These are phyloP conservation scores for Tricharina praecox DNA, from an alignment of 495 filamentous ascomycete genomes.

Conservation along the genomic window DNA sequence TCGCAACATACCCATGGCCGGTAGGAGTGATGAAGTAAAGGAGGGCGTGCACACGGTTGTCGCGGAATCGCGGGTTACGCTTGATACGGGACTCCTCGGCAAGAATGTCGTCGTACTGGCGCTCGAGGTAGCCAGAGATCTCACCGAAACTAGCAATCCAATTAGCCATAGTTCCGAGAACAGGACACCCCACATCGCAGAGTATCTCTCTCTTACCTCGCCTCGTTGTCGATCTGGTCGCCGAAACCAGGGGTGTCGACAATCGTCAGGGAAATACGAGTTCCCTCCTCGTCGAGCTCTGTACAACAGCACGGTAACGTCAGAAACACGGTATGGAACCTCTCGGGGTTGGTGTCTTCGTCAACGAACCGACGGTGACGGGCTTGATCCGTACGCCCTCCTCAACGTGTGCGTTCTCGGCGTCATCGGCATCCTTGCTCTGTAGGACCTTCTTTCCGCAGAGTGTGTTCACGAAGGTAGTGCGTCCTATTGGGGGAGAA, in stretches of 20 bases:
- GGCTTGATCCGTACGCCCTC: conserved; percentile 97
- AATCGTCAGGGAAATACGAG: conserved; percentile 90
- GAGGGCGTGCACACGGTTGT: conserved; percentile 94
- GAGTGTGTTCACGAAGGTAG: conserved; percentile 97
- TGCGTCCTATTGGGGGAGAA: conserved; percentile 47
- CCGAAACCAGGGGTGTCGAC: conserved; percentile 97
- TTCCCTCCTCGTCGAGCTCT: conserved; percentile 98
- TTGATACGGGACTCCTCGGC: conserved; percentile 99
- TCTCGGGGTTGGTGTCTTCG: conserved; percentile 5
- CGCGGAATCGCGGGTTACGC: conserved; percentile 97
- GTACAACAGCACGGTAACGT: conserved; percentile 2
- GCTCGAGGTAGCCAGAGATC: conserved; percentile 92
- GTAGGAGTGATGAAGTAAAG: conserved; percentile 99
- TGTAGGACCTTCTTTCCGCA: conserved; percentile 83
- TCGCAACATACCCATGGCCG: conserved; percentile 59
- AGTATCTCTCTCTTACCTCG: no score
- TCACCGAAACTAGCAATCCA: conserved; percentile 60
- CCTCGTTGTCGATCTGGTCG: conserved; percentile 98
- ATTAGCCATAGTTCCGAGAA: conserved; percentile 22
- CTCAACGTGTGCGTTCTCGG: conserved; percentile 73
- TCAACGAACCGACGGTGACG: conserved; percentile 77
- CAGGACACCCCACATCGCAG: no score
- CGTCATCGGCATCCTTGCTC: conserved; percentile 80
- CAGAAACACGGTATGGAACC: conserved; percentile 3
- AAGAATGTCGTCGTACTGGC: conserved; percentile 98